A percentile compares a stretch with the other conserved stretches of the same genome.
phyloP scores from a whole-genome alignment of 2,329 filamentous ascomycete genomes.

The Neonectria coccinea region DNA sequence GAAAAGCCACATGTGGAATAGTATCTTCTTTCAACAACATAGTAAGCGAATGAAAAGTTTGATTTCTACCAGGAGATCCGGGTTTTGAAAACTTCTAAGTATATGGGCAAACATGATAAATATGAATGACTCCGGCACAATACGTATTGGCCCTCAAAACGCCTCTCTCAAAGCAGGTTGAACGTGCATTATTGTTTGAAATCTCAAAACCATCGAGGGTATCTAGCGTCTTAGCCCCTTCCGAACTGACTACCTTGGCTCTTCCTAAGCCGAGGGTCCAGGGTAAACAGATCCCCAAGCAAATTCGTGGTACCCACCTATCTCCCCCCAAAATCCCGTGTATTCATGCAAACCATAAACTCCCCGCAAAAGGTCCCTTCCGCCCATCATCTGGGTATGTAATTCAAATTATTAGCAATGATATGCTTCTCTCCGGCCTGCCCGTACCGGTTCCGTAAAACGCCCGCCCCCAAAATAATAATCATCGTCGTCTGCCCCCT shows the following conservation, averaged over 20 bases:
- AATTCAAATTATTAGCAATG: conserved; percentile 38
- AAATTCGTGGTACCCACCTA: conserved; percentile 34
- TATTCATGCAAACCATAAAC: conserved; percentile 45
- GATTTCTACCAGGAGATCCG: background rate
- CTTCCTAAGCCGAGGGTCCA: conserved; percentile 27
- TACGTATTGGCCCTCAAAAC: background rate
- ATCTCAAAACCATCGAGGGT: conserved; percentile 38
- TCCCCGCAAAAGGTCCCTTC: conserved; percentile 35
- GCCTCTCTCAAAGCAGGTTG: conserved; percentile 15
- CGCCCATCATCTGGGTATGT: conserved; percentile 43
- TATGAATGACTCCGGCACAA: background rate
- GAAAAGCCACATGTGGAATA: conserved; percentile 43
- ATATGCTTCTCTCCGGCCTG: conserved; percentile 18
- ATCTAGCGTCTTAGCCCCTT: conserved; percentile 36
- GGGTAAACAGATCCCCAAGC: conserved; percentile 32
- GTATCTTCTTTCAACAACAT: background rate
- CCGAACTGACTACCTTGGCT: conserved; percentile 21
- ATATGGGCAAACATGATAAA: background rate
- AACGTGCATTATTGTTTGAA: conserved; percentile 31
- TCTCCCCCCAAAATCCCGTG: conserved; percentile 26
- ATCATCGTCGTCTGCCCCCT: background rate
- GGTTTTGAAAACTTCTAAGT: background rate
- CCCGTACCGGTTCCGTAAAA: conserved; percentile 35
- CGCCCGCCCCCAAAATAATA: conserved; percentile 34
- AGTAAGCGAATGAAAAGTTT: background rate